These are phyloP conservation scores for Cercospora beticola DNA, from an alignment of 2,329 filamentous ascomycete species.

Conservation along the genomic window DNA sequence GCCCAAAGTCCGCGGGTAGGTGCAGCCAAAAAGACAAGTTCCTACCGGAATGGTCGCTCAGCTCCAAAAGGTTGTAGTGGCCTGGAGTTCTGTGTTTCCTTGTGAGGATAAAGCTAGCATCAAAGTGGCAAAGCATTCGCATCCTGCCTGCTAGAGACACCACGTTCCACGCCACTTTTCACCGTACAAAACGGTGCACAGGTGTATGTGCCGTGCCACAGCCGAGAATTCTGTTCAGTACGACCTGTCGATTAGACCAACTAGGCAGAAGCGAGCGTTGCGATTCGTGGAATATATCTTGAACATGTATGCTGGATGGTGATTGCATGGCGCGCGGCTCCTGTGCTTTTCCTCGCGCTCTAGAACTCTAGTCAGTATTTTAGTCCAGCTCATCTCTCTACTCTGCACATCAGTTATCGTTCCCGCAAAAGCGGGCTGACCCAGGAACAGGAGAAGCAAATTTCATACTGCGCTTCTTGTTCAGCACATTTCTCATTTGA, in stretches of 20 bases:
- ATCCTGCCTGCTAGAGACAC: not conserved
- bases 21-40: not conserved
- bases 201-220: not conserved
- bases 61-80: not conserved
- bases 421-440: not conserved
- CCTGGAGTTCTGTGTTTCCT: not conserved
- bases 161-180: no score
- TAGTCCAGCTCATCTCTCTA: not conserved
- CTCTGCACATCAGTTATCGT: not conserved
- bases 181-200: not conserved
- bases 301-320: not conserved
- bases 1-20: not conserved
- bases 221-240: not conserved
- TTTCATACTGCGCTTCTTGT: not conserved
- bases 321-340: no score
- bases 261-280: not conserved
- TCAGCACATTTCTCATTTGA: not conserved
- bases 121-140: not conserved
- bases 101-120: not conserved
- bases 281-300: not conserved
- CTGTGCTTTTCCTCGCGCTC: not conserved
- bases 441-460: not conserved
- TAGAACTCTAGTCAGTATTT: not conserved
- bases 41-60: not conserved
- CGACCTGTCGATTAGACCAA: not conserved